phyloP scores from a whole-genome alignment of 768 basidiomycete genomes.

The Leucosporidium scottii region DNA sequence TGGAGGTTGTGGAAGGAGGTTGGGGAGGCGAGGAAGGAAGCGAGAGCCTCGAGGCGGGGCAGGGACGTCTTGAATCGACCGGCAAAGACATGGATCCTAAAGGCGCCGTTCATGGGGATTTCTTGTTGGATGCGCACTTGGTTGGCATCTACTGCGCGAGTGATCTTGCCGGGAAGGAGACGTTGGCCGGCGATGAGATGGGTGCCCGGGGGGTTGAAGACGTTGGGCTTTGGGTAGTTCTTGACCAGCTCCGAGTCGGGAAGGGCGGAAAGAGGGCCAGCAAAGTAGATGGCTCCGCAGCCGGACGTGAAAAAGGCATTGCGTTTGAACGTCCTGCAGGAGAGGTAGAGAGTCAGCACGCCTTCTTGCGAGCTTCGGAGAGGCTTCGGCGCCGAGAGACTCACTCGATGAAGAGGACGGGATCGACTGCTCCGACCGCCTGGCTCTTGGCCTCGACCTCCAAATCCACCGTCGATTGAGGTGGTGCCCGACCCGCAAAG shows the following conservation, averaged over 20 bases:
- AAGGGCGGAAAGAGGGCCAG: constrained; percentile 35
- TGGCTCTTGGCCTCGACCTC: constrained; percentile 28
- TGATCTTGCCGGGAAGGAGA: constrained; percentile 35
- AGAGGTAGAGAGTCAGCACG: too few relatives aligned
- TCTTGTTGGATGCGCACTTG: constrained; percentile 38
- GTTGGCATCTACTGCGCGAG: constrained; percentile 38
- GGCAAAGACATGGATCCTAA: constrained; percentile 35
- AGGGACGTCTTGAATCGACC: constrained; percentile 22
- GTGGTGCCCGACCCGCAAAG: constrained; percentile 36
- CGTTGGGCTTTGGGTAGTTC: constrained; percentile 27
- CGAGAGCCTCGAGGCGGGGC: constrained; percentile 20
- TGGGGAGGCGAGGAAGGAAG: constrained; percentile 29
- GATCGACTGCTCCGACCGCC: constrained; percentile 35
- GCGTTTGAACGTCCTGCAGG: constrained; percentile 34
- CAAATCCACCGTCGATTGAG: constrained; percentile 32
- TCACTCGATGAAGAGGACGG: constrained; percentile 35
- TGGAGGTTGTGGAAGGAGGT: constrained; percentile 36
- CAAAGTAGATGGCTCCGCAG: constrained; percentile 37
- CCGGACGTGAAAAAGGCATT: constrained; percentile 38
- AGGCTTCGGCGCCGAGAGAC: not conserved
- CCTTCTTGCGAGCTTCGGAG: too few relatives aligned
- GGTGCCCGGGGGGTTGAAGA: constrained; percentile 37
- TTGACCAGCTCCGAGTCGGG: constrained; percentile 34
- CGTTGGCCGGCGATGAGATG: constrained; percentile 33
- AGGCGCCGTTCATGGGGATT: constrained; percentile 38